Base-by-base conservation (phyloP, 2,329 filamentous ascomycete species). In the Stromatinia cepivora region DNA sequence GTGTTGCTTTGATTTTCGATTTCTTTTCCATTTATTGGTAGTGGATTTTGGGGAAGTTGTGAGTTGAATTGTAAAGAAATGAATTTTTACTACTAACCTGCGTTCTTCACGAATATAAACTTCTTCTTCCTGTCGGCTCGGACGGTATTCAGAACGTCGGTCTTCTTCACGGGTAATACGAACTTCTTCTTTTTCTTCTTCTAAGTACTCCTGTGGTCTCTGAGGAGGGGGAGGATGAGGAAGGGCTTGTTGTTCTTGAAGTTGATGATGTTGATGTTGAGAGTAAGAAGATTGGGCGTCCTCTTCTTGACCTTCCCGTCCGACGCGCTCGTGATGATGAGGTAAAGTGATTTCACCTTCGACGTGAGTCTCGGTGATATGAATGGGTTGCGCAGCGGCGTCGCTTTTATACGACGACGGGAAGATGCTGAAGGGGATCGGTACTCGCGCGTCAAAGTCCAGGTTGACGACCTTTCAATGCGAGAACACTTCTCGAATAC, bases 361-460 rank as follows among this genome's bases (percentile, higher is more conserved):
- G 89, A 94, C 90, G 89, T 93, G 89, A 80, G 89, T 89, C 78
- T 87, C 83, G 80, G 81, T 84, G 73, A 78, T 83, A 79, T 84
- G 85, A 2, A 45, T 57, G 15, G 28, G 61, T 66, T 69, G 42
- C 82, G 86, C 85, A 84, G 86, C 85, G 84, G 88, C 87, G 87
- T 80, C 81, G 81, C 85, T 86, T 82, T 91, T 89, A 88, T 97
- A 98, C 84, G 93, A 92, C 84, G 93, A 97, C 87, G 94, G 94
- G 90, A 98, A 97, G 91, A 97, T 92, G 92, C 93, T 97, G 90
- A 97, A 97, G 86, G 94, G 94, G 85, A 98, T 95, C 87, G 94
- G 93, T 85, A 97, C 92, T 85, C 93, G 92, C 85, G 94, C 93
- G 92, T 97, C 94, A 95, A 97, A 97, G 92, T 97, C 94, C 94